phyloP scores from a whole-genome alignment of 1,284 basidiomycete genomes.

The Ustilago crameri region DNA sequence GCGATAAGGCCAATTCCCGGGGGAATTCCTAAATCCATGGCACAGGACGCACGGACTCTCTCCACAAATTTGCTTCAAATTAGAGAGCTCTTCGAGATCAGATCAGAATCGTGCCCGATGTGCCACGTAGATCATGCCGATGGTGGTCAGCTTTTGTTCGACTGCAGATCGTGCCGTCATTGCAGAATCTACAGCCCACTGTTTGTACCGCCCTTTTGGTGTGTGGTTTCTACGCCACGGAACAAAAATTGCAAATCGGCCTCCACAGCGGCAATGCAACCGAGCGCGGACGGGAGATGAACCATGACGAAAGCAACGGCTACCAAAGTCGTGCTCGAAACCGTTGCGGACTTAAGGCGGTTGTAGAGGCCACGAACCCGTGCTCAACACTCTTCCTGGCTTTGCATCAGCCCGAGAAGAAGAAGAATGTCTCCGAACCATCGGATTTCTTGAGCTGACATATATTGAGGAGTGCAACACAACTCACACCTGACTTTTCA shows the following conservation, averaged over 20 bases:
- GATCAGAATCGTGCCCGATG: no score
- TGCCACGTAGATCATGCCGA: no score
- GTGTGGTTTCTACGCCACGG: no score
- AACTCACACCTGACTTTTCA: no score
- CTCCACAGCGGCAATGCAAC: conserved; percentile 23
- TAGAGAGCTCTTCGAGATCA: background rate
- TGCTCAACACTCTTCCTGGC: background rate
- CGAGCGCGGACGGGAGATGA: background rate
- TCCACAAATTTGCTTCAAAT: background rate
- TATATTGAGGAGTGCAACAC: no score
- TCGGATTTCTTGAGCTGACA: no score
- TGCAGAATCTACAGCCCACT: background rate
- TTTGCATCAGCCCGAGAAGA: no score
- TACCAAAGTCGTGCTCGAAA: conserved; percentile 1
- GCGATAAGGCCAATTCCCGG: conserved; percentile 2
- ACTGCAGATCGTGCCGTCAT: no score
- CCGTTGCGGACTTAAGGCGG: background rate
- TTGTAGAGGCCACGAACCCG: background rate
- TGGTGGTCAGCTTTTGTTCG: background rate
- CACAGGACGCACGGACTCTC: conserved; percentile 2
- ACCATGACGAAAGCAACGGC: background rate
- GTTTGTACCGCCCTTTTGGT: conserved; percentile 1
- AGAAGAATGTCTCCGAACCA: no score
- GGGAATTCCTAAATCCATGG: background rate
- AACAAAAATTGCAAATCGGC: background rate